Evolutionary conservation across 805 yeast genomes (phyloP).

Genomic region (Nakazawaea ambrosiae): DNA sequence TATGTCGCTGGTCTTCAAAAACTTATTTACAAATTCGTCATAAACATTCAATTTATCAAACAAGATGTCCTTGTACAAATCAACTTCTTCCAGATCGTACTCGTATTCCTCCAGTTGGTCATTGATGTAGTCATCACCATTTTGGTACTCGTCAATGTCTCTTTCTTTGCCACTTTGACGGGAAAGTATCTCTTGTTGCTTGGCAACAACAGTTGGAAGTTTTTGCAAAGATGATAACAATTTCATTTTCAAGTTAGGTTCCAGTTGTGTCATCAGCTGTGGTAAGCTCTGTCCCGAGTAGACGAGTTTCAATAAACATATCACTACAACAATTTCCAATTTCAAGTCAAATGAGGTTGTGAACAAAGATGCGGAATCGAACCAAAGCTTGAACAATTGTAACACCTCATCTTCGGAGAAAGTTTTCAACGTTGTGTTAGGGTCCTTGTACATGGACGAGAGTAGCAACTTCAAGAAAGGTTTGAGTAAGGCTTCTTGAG

Average conservation of each 20-base stretch:
- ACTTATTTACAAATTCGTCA: constrained; percentile 18
- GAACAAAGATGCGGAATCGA: constrained; percentile 34
- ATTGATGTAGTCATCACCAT: constrained; percentile 16
- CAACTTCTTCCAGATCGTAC: constrained; percentile 16
- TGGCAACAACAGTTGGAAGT: constrained; percentile 43
- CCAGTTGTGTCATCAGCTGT: constrained; percentile 24
- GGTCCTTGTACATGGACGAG: constrained; percentile 31
- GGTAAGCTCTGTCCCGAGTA: constrained; percentile 21
- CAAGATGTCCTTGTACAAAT: constrained; percentile 22
- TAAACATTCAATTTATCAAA: constrained; percentile 25
- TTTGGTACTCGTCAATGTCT: constrained; percentile 19
- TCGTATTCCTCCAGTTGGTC: constrained; percentile 19
- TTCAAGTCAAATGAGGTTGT: constrained; percentile 51
- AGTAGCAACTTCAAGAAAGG: constrained; percentile 34
- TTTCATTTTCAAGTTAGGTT: constrained; percentile 22
- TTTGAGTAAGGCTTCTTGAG: constrained; percentile 13
- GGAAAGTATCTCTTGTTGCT: constrained; percentile 35
- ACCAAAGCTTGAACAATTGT: constrained; percentile 40
- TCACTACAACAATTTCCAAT: constrained; percentile 40
- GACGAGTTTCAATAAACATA: constrained; percentile 30
- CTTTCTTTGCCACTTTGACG: constrained; percentile 25
- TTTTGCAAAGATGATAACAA: constrained; percentile 34
- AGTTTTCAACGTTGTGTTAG: constrained; percentile 28
- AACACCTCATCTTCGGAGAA: constrained; percentile 31
- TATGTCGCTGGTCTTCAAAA: constrained; percentile 5